phyloP scores from a whole-genome alignment of 345 rosid genomes.

The Sonneratia caseolaris region DNA sequence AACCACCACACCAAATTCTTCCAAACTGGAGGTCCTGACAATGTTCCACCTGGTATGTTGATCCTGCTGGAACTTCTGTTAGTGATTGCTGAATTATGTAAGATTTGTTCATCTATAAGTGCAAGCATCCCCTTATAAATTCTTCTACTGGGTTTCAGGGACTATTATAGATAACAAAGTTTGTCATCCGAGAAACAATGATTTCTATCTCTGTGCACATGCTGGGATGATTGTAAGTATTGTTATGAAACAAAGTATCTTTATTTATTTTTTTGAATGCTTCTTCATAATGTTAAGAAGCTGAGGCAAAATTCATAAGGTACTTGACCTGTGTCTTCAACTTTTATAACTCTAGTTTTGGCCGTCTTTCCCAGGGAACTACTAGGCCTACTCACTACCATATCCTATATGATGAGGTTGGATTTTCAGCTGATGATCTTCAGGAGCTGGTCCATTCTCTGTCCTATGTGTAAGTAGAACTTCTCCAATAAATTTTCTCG shows the following conservation, averaged over 20 bases:
- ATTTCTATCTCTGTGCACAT: conserved; percentile 47
- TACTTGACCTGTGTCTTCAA: background rate
- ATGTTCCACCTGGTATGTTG: conserved; percentile 30
- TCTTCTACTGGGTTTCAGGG: conserved; percentile 14
- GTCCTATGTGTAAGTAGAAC: conserved; percentile 48
- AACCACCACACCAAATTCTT: conserved; percentile 42
- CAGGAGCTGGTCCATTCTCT: conserved; percentile 68
- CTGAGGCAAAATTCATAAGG: background rate
- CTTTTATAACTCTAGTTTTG: background rate
- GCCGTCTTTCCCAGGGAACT: conserved; percentile 38
- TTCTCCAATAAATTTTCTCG: too few species aligned
- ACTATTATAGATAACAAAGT: conserved; percentile 37
- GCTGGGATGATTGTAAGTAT: conserved; percentile 45
- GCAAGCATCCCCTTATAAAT: background rate
- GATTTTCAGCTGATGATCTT: conserved; percentile 52
- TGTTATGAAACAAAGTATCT: too few species aligned
- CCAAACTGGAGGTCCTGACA: conserved; percentile 24
- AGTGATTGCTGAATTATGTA: background rate
- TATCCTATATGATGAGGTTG: conserved; percentile 52
- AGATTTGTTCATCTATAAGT: background rate
- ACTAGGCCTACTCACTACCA: conserved; percentile 74
- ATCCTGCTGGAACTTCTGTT: too few species aligned
- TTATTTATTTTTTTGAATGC: too few species aligned
- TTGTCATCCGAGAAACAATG: conserved; percentile 35
- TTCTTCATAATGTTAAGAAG: background rate